phyloP scores from a whole-genome alignment of 208 protist species.

The Leishmania turanica region DNA sequence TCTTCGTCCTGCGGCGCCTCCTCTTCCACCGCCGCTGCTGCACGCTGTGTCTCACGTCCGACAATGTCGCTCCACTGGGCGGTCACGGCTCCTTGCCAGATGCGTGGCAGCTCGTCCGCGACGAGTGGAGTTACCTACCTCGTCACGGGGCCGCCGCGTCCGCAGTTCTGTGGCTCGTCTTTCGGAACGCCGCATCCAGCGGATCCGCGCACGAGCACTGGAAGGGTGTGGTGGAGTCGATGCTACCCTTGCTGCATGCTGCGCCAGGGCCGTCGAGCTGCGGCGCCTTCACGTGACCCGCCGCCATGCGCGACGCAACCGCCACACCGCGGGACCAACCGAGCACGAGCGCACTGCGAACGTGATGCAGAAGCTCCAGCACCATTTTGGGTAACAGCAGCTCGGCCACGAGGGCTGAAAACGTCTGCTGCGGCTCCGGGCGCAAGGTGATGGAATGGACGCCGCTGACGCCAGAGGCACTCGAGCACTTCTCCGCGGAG shows the following conservation, averaged over 20 bases:
- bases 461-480: not conserved
- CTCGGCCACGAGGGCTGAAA: conserved; percentile 20
- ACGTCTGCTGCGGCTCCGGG: conserved; percentile 6
- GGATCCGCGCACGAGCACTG: not conserved
- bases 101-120: not conserved
- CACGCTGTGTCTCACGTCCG: not conserved
- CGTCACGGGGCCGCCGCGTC: no score
- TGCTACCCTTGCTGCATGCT: not conserved
- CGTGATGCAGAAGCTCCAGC: conserved; percentile 9
- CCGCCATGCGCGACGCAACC: not conserved
- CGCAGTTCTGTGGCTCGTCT: no score
- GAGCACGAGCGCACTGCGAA: not conserved
- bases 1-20: not conserved
- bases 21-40: not conserved
- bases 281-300: not conserved
- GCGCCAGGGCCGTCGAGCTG: not conserved
- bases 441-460: not conserved
- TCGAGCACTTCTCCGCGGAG: not conserved
- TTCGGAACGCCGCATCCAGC: not conserved
- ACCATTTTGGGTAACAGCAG: conserved; percentile 28
- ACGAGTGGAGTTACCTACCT: no score
- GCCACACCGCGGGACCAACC: conserved; percentile 6
- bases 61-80: not conserved
- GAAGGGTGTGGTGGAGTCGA: not conserved
- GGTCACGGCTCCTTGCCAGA: not conserved